A percentile compares a stretch with the other conserved stretches of the same genome.
These are phyloP conservation scores for Aspergillus flavus DNA, from an alignment of 2,329 filamentous ascomycete species.

Conservation along the genomic window DNA sequence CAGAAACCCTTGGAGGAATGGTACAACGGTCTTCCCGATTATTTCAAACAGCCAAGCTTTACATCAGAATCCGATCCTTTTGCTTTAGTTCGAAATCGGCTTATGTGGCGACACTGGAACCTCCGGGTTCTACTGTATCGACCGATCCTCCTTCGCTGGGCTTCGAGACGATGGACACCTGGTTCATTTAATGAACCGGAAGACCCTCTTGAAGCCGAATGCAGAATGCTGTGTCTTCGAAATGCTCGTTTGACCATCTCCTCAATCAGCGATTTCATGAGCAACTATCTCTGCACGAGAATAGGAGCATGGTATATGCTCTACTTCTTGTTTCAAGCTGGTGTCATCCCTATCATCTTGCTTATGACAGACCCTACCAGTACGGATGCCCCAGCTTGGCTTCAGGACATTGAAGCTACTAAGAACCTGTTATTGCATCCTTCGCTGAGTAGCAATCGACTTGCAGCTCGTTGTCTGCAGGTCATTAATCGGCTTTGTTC, in stretches of 20 bases:
- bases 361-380: conserved; percentile 46
- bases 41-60: conserved; percentile 40
- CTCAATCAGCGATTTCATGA: conserved; percentile 46
- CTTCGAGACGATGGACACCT: conserved; percentile 38
- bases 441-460: conserved; percentile 41
- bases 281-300: conserved; percentile 42
- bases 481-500: conserved; percentile 44
- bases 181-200: conserved; percentile 31
- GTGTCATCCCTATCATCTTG: conserved; percentile 47
- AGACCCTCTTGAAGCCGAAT: conserved; percentile 41
- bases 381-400: conserved; percentile 38
- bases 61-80: conserved; percentile 39
- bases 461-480: conserved; percentile 43
- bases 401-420: conserved; percentile 44
- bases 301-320: conserved; percentile 50
- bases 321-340: conserved; percentile 51
- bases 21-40: conserved; percentile 44
- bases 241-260: conserved; percentile 46
- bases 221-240: conserved; percentile 43
- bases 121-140: conserved; percentile 48
- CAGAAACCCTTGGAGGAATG: conserved; percentile 48
- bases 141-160: conserved; percentile 46
- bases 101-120: conserved; percentile 49
- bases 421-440: conserved; percentile 43
- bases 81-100: conserved; percentile 41